Conservation (phyloP, 2,329 filamentous ascomycete species). For the Penicillium freii region DNA sequence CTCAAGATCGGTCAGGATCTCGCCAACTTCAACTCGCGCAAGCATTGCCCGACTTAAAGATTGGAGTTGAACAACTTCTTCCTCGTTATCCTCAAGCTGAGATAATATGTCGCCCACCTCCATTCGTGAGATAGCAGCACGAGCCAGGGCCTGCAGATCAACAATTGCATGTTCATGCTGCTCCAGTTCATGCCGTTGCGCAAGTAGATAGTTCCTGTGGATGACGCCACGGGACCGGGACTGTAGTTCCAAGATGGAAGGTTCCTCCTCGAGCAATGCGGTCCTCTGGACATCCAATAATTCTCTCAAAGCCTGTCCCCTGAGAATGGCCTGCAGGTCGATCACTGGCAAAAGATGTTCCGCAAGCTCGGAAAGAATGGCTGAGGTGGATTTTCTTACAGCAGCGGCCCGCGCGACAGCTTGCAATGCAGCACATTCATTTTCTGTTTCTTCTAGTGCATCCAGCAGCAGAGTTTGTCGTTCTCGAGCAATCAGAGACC, state of each 20-base stretch:
- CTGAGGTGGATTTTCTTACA: slow-evolving; percentile 28
- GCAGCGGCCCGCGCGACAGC: slow-evolving; percentile 45
- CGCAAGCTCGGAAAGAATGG: slow-evolving; percentile 30
- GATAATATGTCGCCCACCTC: slow-evolving; percentile 57
- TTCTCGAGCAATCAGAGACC: slow-evolving; percentile 40
- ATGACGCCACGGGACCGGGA: slow-evolving; percentile 49
- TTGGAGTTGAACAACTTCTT: slow-evolving; percentile 69
- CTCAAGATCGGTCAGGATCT: slow-evolving; percentile 72
- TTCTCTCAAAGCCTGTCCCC: slow-evolving; percentile 34
- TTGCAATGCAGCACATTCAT: slow-evolving; percentile 47
- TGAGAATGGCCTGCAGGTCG: slow-evolving; percentile 34
- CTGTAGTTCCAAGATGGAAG: slow-evolving; percentile 51
- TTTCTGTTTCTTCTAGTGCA: slow-evolving; percentile 42
- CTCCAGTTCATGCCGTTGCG: slow-evolving; percentile 33
- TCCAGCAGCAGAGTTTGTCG: slow-evolving; percentile 41
- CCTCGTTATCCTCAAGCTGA: slow-evolving; percentile 66
- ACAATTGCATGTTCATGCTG: slow-evolving; percentile 32
- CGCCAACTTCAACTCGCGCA: slow-evolving; percentile 69
- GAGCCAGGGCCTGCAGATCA: slow-evolving; percentile 41
- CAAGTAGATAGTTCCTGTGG: slow-evolving; percentile 32
- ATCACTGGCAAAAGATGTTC: slow-evolving; percentile 30
- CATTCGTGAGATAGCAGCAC: slow-evolving; percentile 43
- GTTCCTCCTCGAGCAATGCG: slow-evolving; percentile 47
- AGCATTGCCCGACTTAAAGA: slow-evolving; percentile 75
- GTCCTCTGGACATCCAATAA: slow-evolving; percentile 32